A percentile compares a stretch with the other conserved stretches of the same genome.
Conservation (phyloP, 169 alveolate genomes). For the Perkinsus olseni region DNA sequence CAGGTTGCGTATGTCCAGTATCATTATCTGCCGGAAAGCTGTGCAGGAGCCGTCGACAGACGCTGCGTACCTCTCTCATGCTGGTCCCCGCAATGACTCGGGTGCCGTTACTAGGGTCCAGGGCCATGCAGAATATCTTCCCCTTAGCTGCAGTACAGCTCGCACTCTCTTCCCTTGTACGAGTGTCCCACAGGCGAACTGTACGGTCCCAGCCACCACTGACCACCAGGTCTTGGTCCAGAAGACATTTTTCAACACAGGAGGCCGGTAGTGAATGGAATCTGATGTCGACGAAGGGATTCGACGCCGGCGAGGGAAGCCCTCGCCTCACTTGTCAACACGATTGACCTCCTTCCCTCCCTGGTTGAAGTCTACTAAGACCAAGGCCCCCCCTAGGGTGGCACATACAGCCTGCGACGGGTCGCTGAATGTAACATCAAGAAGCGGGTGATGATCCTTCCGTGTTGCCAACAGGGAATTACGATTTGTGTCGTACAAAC, state of each 20-base stretch:
- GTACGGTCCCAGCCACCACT: neutral
- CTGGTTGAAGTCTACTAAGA: neutral
- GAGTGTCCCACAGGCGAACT: neutral
- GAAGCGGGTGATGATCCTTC: neutral
- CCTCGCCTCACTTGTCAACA: neutral
- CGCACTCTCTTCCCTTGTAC: neutral
- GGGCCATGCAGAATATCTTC: neutral
- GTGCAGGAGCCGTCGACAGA: neutral
- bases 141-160: neutral
- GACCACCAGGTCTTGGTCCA: neutral
- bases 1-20: neutral
- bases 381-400: neutral
- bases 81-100: neutral
- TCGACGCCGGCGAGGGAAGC: neutral
- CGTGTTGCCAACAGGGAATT: neutral
- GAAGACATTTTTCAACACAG: neutral
- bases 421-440: neutral
- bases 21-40: neutral
- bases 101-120: neutral
- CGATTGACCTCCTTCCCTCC: neutral
- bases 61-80: neutral
- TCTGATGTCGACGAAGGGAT: neutral
- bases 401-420: neutral
- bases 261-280: neutral
- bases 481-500: neutral